Evolutionary conservation across 352 stramenopile genomes (phyloP).

Genomic region (Globisporangium ultimum): DNA sequence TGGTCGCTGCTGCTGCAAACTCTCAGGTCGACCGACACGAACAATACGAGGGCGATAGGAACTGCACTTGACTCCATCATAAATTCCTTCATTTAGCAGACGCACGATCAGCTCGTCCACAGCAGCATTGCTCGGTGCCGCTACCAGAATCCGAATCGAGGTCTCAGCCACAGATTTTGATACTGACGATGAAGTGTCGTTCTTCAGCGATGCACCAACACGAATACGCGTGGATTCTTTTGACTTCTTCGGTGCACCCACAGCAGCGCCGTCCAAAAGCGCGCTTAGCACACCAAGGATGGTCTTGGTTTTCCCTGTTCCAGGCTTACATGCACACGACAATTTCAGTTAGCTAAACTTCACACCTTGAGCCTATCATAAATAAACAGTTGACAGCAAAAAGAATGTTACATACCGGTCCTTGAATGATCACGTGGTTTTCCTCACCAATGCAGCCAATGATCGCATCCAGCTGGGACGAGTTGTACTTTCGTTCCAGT

Average conservation of each 20-base stretch:
- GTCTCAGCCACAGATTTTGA: constrained; percentile 52
- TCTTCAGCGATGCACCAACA: constrained; percentile 61
- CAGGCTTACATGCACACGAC: constrained; percentile 32
- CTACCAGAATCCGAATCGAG: constrained; percentile 70
- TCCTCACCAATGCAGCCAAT: constrained; percentile 56
- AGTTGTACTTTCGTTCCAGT: constrained; percentile 67
- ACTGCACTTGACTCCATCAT: constrained; percentile 41
- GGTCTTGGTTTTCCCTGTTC: constrained; percentile 83
- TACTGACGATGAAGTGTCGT: constrained; percentile 16
- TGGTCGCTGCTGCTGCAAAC: constrained; percentile 30
- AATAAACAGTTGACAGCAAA: neutral
- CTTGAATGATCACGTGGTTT: constrained; percentile 75
- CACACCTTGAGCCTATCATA: neutral
- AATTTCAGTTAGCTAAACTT: neutral
- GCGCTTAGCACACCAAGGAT: constrained; percentile 72
- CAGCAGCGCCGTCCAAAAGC: constrained; percentile 63
- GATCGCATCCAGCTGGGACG: constrained; percentile 71
- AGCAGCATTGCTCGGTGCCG: constrained; percentile 75
- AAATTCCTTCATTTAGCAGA: constrained; percentile 61
- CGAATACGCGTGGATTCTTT: constrained; percentile 64
- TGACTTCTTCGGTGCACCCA: constrained; percentile 41
- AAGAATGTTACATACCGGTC: constrained; percentile 41
- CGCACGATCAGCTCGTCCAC: constrained; percentile 77
- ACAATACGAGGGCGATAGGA: constrained; percentile 66
- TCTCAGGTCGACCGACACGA: constrained; percentile 62